Evolutionary conservation across 768 basidiomycete genomes (phyloP).

Genomic region (Tylopilus rubrobrunneus): DNA sequence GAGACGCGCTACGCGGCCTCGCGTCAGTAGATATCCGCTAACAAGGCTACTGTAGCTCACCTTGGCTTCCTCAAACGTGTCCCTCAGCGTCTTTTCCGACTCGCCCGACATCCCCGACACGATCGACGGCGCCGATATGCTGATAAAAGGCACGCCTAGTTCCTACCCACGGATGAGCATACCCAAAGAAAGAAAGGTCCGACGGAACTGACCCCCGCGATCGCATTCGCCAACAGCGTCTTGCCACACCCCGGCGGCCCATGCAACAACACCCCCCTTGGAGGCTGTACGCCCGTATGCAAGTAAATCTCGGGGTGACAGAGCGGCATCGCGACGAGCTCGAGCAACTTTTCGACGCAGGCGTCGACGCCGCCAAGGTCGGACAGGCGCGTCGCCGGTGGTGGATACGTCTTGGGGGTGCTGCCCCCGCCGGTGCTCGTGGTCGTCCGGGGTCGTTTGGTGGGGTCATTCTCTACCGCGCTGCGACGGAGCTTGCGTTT

Average conservation of each 20-base stretch:
- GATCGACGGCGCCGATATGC: slow-evolving; percentile 90
- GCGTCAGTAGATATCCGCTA: neutral
- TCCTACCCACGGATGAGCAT: slow-evolving; percentile 55
- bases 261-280: slow-evolving; percentile 87
- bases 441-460: slow-evolving; percentile 50
- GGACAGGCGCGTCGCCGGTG: slow-evolving; percentile 72
- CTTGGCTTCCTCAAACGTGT: slow-evolving; percentile 97
- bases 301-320: slow-evolving; percentile 94
- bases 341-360: slow-evolving; percentile 89
- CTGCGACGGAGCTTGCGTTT: slow-evolving; percentile 64
- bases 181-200: neutral
- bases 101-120: slow-evolving; percentile 99
- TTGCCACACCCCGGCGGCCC: slow-evolving; percentile 98
- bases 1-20: slow-evolving; percentile 61
- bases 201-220: slow-evolving; percentile 73
- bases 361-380: slow-evolving; percentile 85
- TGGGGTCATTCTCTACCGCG: slow-evolving; percentile 43
- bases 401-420: slow-evolving; percentile 42
- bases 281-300: slow-evolving; percentile 89
- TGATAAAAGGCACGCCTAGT: slow-evolving; percentile 89
- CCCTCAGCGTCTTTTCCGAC: slow-evolving; percentile 92
- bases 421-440: slow-evolving; percentile 9
- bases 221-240: slow-evolving; percentile 89
- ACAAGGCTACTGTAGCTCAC: slow-evolving; percentile 35
- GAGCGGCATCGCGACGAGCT: slow-evolving; percentile 94